phyloP scores from a whole-genome alignment of 495 filamentous ascomycete genomes.

The Aspergillus homomorphus region DNA sequence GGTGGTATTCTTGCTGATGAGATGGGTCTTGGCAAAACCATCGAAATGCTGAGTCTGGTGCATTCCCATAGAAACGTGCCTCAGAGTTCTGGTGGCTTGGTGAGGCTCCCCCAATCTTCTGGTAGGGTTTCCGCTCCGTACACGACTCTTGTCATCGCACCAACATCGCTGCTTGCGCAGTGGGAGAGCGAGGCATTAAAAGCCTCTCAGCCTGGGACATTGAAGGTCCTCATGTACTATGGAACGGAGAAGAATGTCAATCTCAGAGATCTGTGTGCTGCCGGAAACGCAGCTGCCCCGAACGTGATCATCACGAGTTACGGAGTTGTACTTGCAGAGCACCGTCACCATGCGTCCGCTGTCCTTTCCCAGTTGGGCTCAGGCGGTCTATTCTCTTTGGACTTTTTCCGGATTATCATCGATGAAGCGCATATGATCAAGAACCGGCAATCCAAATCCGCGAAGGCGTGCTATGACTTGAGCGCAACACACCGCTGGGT shows the following conservation, averaged over 20 bases:
- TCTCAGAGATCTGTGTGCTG: constrained; percentile 71
- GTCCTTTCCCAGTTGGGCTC: constrained; percentile 51
- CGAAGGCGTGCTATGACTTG: constrained; percentile 88
- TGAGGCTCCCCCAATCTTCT: constrained; percentile 55
- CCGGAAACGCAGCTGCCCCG: constrained; percentile 72
- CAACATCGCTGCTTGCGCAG: constrained; percentile 89
- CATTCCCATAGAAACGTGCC: constrained; percentile 70
- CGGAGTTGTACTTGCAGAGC: constrained; percentile 87
- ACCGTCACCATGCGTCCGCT: constrained; percentile 58
- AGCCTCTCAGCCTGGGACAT: constrained; percentile 73
- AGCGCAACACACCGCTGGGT: constrained; percentile 85
- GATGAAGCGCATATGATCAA: constrained; percentile 96
- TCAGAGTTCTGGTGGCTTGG: constrained; percentile 53
- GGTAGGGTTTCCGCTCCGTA: constrained; percentile 68
- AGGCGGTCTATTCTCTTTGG: constrained; percentile 82
- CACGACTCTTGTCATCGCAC: constrained; percentile 91
- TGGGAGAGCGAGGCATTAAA: constrained; percentile 95
- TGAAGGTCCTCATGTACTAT: constrained; percentile 89
- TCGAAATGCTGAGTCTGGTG: constrained; percentile 93
- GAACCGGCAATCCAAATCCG: constrained; percentile 83
- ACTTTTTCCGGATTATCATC: constrained; percentile 91
- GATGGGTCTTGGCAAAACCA: constrained; percentile 90
- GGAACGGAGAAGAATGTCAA: constrained; percentile 77
- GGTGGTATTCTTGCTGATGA: constrained; percentile 93
- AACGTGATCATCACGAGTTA: constrained; percentile 96